Evolutionary conservation across 2,329 filamentous ascomycete species (phyloP).

Genomic region (Whalleya microplaca): DNA sequence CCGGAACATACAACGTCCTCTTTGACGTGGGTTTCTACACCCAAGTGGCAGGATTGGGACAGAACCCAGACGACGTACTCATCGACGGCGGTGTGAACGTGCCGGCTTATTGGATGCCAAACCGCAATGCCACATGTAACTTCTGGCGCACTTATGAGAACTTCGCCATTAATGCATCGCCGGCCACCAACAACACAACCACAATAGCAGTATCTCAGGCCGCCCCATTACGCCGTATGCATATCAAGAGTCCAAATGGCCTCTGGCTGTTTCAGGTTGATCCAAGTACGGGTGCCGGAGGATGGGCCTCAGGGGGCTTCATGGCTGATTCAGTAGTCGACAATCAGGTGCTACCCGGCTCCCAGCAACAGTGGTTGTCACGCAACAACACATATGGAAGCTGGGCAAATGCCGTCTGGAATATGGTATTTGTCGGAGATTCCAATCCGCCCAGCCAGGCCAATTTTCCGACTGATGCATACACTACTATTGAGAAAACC

Average conservation of each 20-base stretch:
- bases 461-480: slow-evolving; percentile 33
- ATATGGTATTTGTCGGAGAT: slow-evolving; percentile 41
- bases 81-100: slow-evolving; percentile 40
- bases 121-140: slow-evolving; percentile 41
- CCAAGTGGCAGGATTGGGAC: slow-evolving; percentile 37
- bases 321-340: slow-evolving; percentile 40
- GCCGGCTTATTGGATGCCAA: slow-evolving; percentile 41
- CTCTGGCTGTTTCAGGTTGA: slow-evolving; percentile 41
- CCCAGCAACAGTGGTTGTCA: slow-evolving; percentile 41
- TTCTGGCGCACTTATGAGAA: slow-evolving; percentile 41
- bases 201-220: slow-evolving; percentile 41
- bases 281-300: slow-evolving; percentile 35
- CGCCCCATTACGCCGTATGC: slow-evolving; percentile 37
- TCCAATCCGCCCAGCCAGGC: slow-evolving; percentile 32
- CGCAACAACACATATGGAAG: slow-evolving; percentile 39
- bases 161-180: slow-evolving; percentile 37
- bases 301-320: slow-evolving; percentile 40
- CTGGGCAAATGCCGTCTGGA: slow-evolving; percentile 41
- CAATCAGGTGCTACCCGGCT: slow-evolving; percentile 37
- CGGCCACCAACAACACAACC: slow-evolving; percentile 37
- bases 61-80: slow-evolving; percentile 36
- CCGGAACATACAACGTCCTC: slow-evolving; percentile 36
- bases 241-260: slow-evolving; percentile 36
- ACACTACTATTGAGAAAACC: slow-evolving; percentile 36
- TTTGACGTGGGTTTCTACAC: slow-evolving; percentile 42